phyloP scores from a whole-genome alignment of 1,139 yeast genomes.

The Debaryomyces sp. region DNA sequence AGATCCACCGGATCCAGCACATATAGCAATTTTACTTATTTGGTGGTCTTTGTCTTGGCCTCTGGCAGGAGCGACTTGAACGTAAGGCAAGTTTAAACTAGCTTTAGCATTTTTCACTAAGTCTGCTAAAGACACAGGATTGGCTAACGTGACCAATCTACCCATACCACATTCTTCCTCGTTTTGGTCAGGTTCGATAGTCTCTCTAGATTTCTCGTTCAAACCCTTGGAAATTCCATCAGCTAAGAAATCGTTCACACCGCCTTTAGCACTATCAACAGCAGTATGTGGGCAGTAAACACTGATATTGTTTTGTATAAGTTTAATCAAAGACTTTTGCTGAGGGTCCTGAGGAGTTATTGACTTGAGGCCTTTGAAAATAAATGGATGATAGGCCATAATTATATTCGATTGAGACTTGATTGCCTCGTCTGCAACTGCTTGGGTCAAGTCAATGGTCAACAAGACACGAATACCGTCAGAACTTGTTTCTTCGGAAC shows the following conservation, averaged over 20 bases:
- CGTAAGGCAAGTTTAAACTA: conserved; percentile 51
- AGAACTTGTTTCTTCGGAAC: conserved; percentile 17
- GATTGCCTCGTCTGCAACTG: conserved; percentile 88
- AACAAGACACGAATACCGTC: conserved; percentile 55
- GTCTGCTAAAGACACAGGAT: conserved; percentile 44
- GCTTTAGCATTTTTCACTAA: conserved; percentile 59
- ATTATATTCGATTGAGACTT: conserved; percentile 52
- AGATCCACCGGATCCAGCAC: conserved; percentile 94
- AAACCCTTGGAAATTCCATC: conserved; percentile 52
- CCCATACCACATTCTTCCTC: conserved; percentile 79
- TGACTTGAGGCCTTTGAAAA: conserved; percentile 85
- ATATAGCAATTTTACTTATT: conserved; percentile 69
- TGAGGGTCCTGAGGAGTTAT: conserved; percentile 73
- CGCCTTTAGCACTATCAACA: conserved; percentile 87
- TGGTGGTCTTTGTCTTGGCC: conserved; percentile 26
- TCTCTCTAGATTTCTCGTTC: conserved; percentile 23
- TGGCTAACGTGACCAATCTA: conserved; percentile 56
- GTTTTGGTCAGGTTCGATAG: conserved; percentile 31
- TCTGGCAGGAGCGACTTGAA: conserved; percentile 65
- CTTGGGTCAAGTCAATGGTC: conserved; percentile 81
- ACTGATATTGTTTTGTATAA: conserved; percentile 75
- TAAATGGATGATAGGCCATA: conserved; percentile 93
- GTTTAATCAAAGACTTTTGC: conserved; percentile 70
- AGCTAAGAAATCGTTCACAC: conserved; percentile 91
- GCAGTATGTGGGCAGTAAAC: conserved; percentile 98